Base-by-base conservation (phyloP, 805 yeast genomes). In the Vanderwaltozyma tropicalis region DNA sequence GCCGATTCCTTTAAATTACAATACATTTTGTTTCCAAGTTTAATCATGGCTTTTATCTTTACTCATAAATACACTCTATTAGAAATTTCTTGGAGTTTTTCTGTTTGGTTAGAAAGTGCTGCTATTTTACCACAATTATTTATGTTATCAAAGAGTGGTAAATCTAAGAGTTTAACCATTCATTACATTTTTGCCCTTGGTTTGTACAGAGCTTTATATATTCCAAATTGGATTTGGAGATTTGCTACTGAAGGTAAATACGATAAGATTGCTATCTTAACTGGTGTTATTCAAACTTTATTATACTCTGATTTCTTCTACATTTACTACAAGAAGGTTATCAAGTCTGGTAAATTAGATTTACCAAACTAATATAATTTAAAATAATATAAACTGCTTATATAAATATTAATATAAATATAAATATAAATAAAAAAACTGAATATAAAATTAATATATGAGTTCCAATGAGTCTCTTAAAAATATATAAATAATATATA, bases 121-220 rank as follows among this genome's bases (percentile, higher is more conserved):
- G 94, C 95, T 10, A 87, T 92, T 39, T 62, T 92, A 42, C 98
- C 98, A 5, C 98, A 92, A 63, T 67, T 92, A 56, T 87, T 80
- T 59, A 74, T 92, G 75, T 68, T 92, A 41, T 95, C 88, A 55
- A 79, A 81, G 47, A 77, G 89, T 2, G 96, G 96, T 14, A 81
- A 82, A 50, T 88, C 96, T 3, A 82, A 83, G 57, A 73, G 83
- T 44, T 69, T 92, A 53, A 92, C 97, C 3, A 72, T 80, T 35
- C 96, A 92, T 61, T 92, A 92, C 61, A 85, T 92, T 44, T 88
- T 89, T 60, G 95, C 96, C 1, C 67, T 92, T 55, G 98, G 98
- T 13, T 48, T 81, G 2, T 92, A 92, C 68, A 71, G 98, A 48
- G 82, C 89, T 0, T 67, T 92, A 36, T 92, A 92, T 59, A 76